Conservation (phyloP, 345 rosid genomes). For the Capsella bursapastoris region DNA sequence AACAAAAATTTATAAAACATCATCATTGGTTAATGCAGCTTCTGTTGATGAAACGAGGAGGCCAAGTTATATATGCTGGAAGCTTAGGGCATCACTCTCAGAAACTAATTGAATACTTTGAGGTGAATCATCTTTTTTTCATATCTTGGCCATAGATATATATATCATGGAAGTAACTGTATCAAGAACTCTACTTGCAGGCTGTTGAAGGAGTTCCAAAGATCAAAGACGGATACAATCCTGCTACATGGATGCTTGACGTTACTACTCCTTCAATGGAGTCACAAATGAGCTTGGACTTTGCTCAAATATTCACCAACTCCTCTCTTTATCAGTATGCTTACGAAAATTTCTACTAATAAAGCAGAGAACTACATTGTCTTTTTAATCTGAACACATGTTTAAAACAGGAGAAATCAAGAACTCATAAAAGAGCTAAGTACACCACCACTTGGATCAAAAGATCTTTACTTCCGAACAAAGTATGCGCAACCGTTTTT, state of each 20-base stretch:
- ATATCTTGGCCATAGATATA: background rate
- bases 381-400: background rate
- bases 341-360: background rate
- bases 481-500: constrained; percentile 64
- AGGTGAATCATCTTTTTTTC: constrained; percentile 49
- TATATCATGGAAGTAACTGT: background rate
- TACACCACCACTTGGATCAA: constrained; percentile 61
- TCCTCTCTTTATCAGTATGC: constrained; percentile 71
- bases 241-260: constrained; percentile 97
- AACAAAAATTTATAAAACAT: background rate
- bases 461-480: constrained; percentile 64
- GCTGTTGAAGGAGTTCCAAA: constrained; percentile 77
- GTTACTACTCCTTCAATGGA: constrained; percentile 66
- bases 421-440: constrained; percentile 64
- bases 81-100: constrained; percentile 72
- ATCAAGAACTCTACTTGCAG: constrained; percentile 41
- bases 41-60: constrained; percentile 86
- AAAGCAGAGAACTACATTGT: background rate
- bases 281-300: constrained; percentile 64
- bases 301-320: constrained; percentile 65
- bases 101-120: constrained; percentile 79
- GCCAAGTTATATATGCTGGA: constrained; percentile 89
- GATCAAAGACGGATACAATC: constrained; percentile 70
- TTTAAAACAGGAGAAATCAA: constrained; percentile 60
- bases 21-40: constrained; percentile 51